Conservation (phyloP, 805 yeast species). For the Sugiyamaella boreocaroliniensis region DNA sequence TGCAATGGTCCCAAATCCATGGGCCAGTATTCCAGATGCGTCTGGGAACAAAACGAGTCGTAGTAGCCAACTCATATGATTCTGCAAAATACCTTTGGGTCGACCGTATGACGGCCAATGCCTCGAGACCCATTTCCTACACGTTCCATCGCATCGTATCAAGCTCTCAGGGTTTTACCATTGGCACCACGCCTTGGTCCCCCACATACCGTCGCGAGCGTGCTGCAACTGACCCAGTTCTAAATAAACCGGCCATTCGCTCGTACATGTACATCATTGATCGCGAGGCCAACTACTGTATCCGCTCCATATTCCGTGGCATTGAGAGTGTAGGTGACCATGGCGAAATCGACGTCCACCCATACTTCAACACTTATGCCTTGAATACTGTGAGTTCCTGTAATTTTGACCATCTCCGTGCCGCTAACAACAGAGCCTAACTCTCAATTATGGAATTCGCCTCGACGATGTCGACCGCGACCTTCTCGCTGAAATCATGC, state of each 20-base stretch:
- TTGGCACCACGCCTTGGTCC: constrained; percentile 40
- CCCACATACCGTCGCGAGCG: constrained; percentile 35
- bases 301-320: constrained; percentile 24
- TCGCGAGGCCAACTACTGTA: constrained; percentile 31
- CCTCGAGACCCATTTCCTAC: constrained; percentile 59
- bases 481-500: constrained; percentile 28
- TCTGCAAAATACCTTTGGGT: constrained; percentile 52
- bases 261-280: constrained; percentile 33
- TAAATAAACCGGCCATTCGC: constrained; percentile 35
- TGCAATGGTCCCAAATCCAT: constrained; percentile 39
- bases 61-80: constrained; percentile 61
- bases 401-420: constrained; percentile 51
- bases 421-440: constrained; percentile 37
- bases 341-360: constrained; percentile 29
- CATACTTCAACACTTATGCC: constrained; percentile 33
- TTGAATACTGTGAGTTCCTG: constrained; percentile 29
- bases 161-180: constrained; percentile 39
- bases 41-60: constrained; percentile 49
- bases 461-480: constrained; percentile 28
- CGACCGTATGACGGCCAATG: constrained; percentile 43
- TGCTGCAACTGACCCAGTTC: constrained; percentile 35
- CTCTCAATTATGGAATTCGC: constrained; percentile 37
- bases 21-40: constrained; percentile 52
- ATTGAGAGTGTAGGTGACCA: constrained; percentile 12
- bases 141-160: constrained; percentile 60